Percentiles rank a stretch among this genome's conserved stretches.
These are phyloP conservation scores for Pichia paraexigua DNA, from an alignment of 805 yeast genomes.

Conservation along the genomic window DNA sequence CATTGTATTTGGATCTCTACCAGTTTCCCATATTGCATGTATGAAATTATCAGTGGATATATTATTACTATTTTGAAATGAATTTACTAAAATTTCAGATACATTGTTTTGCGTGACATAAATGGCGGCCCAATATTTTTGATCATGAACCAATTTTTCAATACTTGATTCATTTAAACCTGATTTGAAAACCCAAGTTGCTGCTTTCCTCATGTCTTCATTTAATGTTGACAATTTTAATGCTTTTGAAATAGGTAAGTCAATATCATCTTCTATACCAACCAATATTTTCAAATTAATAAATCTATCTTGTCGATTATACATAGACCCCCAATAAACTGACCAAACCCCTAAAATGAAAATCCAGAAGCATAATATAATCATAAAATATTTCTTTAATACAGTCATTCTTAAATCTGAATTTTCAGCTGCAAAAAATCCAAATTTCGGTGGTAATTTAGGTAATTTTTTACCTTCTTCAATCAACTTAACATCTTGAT, in stretches of 20 bases:
- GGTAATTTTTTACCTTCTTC: slow-evolving; percentile 2
- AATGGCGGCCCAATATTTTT: slow-evolving; percentile 57
- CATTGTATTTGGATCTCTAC: slow-evolving; percentile 51
- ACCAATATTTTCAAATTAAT: slow-evolving; percentile 32
- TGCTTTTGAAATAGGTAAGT: slow-evolving; percentile 28
- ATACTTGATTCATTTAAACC: slow-evolving; percentile 31
- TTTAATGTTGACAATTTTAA: slow-evolving; percentile 13
- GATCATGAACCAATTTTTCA: slow-evolving; percentile 38
- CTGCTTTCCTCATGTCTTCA: slow-evolving; percentile 15
- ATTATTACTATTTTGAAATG: slow-evolving; percentile 30
- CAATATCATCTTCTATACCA: slow-evolving; percentile 30
- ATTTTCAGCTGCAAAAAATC: slow-evolving; percentile 16
- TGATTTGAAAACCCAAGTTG: slow-evolving; percentile 33
- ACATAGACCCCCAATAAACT: slow-evolving; percentile 43
- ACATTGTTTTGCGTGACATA: slow-evolving; percentile 37
- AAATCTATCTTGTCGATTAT: slow-evolving; percentile 25
- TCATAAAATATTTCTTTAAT: slow-evolving; percentile 10
- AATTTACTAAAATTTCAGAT: slow-evolving; percentile 35
- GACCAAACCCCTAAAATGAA: slow-evolving; percentile 35
- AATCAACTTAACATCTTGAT: neutral
- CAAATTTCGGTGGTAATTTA: slow-evolving; percentile 6
- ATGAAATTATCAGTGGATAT: slow-evolving; percentile 23
- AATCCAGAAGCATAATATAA: slow-evolving; percentile 25
- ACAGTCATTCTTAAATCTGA: slow-evolving; percentile 8
- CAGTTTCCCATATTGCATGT: slow-evolving; percentile 44